Evolutionary conservation across 176 grass and related monocot species (phyloP).

Genomic region (Bonia amplexicaulis): DNA sequence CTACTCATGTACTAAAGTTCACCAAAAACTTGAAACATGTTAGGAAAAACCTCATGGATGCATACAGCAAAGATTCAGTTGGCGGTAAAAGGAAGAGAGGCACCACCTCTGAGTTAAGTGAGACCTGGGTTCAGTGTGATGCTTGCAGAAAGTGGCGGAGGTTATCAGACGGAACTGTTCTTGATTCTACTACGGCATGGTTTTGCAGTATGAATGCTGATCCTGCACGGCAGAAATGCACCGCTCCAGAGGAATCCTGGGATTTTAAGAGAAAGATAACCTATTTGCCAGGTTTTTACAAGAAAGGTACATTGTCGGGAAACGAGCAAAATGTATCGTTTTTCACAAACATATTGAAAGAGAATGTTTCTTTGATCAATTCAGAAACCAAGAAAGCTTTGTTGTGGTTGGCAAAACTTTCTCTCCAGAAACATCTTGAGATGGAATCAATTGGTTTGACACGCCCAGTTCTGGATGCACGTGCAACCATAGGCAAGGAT

Average conservation of each 20-base stretch:
- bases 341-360: slow-evolving; percentile 76
- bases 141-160: slow-evolving; percentile 89
- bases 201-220: slow-evolving; percentile 96
- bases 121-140: slow-evolving; percentile 95
- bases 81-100: slow-evolving; percentile 53
- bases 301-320: slow-evolving; percentile 56
- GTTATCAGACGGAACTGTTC: slow-evolving; percentile 42
- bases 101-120: slow-evolving; percentile 36
- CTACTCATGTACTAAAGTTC: slow-evolving; percentile 40
- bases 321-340: slow-evolving; percentile 74
- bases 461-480: slow-evolving; percentile 60
- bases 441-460: slow-evolving; percentile 84
- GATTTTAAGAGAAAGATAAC: slow-evolving; percentile 59
- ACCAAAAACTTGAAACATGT: slow-evolving; percentile 41
- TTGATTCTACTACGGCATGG: slow-evolving; percentile 66
- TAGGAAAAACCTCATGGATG: slow-evolving; percentile 62
- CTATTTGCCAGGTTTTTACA: slow-evolving; percentile 84
- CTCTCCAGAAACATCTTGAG: slow-evolving; percentile 57
- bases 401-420: slow-evolving; percentile 77
- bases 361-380: slow-evolving; percentile 56
- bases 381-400: slow-evolving; percentile 85
- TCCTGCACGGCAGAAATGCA: slow-evolving; percentile 54
- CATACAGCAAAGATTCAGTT: slow-evolving; percentile 28
- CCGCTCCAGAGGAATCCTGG: slow-evolving; percentile 58
- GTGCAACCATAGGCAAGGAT: slow-evolving; percentile 42